Evolutionary conservation across 257 asterid genomes (phyloP).

Genomic region (Hygrophila difformis): DNA sequence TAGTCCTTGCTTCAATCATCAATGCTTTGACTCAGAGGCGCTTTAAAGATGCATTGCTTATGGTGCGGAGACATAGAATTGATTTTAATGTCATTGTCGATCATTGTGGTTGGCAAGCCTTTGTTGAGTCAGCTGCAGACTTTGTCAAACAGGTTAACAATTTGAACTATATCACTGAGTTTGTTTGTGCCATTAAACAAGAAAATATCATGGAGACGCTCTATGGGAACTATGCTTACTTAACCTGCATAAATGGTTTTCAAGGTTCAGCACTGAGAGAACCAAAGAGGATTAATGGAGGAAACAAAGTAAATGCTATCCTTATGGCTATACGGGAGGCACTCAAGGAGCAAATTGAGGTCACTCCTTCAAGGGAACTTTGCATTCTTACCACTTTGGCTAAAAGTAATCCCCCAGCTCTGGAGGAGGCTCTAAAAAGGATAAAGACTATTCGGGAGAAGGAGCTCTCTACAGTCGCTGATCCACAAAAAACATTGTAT

Average conservation of each 20-base stretch:
- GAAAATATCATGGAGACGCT: conserved; percentile 74
- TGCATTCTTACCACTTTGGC: conserved; percentile 94
- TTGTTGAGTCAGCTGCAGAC: conserved; percentile 56
- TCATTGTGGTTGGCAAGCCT: conserved; percentile 78
- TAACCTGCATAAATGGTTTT: conserved; percentile 25
- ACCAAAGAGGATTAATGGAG: conserved; percentile 25
- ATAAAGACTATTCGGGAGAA: conserved; percentile 69
- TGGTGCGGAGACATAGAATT: conserved; percentile 89
- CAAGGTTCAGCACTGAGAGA: conserved; percentile 23
- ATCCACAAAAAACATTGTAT: conserved; percentile 30
- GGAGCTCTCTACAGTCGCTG: conserved; percentile 63
- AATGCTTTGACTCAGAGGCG: conserved; percentile 67
- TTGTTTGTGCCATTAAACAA: conserved; percentile 67
- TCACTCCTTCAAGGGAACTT: conserved; percentile 78
- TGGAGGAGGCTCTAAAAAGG: conserved; percentile 84
- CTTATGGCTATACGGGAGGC: conserved; percentile 62
- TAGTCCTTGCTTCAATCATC: conserved; percentile 71
- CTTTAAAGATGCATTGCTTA: conserved; percentile 71
- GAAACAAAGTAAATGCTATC: conserved; percentile 49
- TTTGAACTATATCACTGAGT: conserved; percentile 76
- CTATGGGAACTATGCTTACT: conserved; percentile 43
- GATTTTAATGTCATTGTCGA: conserved; percentile 89
- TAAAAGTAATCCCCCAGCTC: conserved; percentile 70
- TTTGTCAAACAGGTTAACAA: conserved; percentile 77
- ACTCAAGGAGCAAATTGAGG: conserved; percentile 68